Evolutionary conservation across 805 yeast species (phyloP).

Genomic region (Candida succiphila): DNA sequence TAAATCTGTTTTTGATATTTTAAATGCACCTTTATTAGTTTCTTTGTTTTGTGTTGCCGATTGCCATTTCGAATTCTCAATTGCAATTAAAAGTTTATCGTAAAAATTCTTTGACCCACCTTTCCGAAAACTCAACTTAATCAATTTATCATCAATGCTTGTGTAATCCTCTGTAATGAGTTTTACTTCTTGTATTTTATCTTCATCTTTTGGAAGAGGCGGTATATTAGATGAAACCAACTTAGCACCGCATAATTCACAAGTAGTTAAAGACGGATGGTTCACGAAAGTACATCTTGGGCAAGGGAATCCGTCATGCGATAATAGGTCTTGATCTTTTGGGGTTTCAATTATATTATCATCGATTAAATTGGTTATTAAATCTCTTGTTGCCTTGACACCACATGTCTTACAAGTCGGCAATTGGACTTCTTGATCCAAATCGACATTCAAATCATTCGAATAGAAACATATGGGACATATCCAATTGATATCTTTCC

Average conservation of each 20-base stretch:
- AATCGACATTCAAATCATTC: slow-evolving; percentile 29
- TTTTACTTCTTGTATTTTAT: slow-evolving; percentile 1
- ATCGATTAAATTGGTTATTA: slow-evolving; percentile 17
- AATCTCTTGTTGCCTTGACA: slow-evolving; percentile 30
- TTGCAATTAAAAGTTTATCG: slow-evolving; percentile 29
- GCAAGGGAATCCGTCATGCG: slow-evolving; percentile 29
- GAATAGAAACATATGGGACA: slow-evolving; percentile 85
- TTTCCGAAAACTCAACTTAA: slow-evolving; percentile 67
- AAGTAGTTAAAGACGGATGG: slow-evolving; percentile 64
- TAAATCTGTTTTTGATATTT: slow-evolving; percentile 3
- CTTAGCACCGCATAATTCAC: slow-evolving; percentile 81
- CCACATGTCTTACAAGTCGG: slow-evolving; percentile 60
- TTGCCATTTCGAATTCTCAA: slow-evolving; percentile 47
- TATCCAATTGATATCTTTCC: slow-evolving; percentile 43
- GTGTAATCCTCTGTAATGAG: slow-evolving; percentile 6
- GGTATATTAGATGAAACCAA: slow-evolving; percentile 22
- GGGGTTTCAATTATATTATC: slow-evolving; percentile 2
- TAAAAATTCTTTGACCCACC: slow-evolving; percentile 55
- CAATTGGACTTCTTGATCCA: slow-evolving; percentile 3
- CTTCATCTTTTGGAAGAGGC: slow-evolving; percentile 1
- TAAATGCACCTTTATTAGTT: slow-evolving; percentile 28
- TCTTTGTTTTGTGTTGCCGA: slow-evolving; percentile 7
- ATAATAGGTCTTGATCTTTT: background rate
- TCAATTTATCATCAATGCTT: slow-evolving; percentile 13
- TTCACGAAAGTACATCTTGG: slow-evolving; percentile 57